These are phyloP conservation scores for Pisolithus microcarpus DNA, from an alignment of 768 basidiomycete species.

Conservation along the genomic window DNA sequence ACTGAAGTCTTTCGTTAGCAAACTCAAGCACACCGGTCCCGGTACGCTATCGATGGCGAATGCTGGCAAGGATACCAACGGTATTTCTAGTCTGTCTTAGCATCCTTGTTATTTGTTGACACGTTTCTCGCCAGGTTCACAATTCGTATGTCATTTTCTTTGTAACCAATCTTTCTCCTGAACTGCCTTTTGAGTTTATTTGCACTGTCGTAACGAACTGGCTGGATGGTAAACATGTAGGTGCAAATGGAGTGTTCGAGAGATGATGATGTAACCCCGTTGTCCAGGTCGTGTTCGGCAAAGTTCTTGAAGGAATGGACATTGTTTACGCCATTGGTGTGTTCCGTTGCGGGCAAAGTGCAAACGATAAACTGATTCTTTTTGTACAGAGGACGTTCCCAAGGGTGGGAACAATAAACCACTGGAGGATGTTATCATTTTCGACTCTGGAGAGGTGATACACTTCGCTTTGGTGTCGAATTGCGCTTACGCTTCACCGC, in stretches of 20 bases:
- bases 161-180: background rate
- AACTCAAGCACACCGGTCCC: slow-evolving; percentile 87
- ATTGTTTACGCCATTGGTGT: slow-evolving; percentile 69
- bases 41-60: slow-evolving; percentile 95
- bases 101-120: background rate
- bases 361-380: slow-evolving; percentile 6
- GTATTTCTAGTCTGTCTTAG: slow-evolving; percentile 30
- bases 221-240: slow-evolving; percentile 86
- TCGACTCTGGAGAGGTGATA: slow-evolving; percentile 79
- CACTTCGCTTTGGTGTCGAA: slow-evolving; percentile 1
- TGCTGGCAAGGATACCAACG: slow-evolving; percentile 88
- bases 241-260: slow-evolving; percentile 11
- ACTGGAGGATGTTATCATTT: slow-evolving; percentile 68
- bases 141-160: slow-evolving; percentile 53
- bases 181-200: slow-evolving; percentile 62
- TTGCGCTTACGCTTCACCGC: slow-evolving; percentile 3
- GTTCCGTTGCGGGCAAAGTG: slow-evolving; percentile 12
- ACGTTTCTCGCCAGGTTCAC: slow-evolving; percentile 50
- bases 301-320: slow-evolving; percentile 89
- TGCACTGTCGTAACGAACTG: slow-evolving; percentile 81
- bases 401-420: slow-evolving; percentile 74
- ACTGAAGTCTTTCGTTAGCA: slow-evolving; percentile 42
- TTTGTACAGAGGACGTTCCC: slow-evolving; percentile 54
- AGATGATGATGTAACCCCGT: slow-evolving; percentile 2
- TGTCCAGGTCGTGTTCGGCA: slow-evolving; percentile 82